phyloP scores from a whole-genome alignment of 2,329 filamentous ascomycete species.

The Hypomyces perniciosus region DNA sequence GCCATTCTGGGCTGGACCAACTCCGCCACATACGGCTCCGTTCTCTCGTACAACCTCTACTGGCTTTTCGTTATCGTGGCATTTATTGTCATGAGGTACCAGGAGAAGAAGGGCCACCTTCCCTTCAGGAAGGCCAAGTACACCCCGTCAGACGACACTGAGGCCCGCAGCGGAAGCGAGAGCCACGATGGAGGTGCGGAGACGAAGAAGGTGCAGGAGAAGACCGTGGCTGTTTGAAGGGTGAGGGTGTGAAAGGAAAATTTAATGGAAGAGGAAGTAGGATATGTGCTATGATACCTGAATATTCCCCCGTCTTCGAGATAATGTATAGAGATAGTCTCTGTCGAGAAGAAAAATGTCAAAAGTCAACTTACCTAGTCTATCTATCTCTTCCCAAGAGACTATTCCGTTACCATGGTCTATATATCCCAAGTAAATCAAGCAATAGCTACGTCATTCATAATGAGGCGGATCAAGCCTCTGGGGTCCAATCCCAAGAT shows the following conservation, averaged over 20 bases:
- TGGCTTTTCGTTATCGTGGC: slow-evolving; percentile 71
- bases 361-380: too few species aligned
- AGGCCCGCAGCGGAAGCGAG: slow-evolving; percentile 20
- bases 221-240: slow-evolving; percentile 18
- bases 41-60: slow-evolving; percentile 83
- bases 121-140: slow-evolving; percentile 37
- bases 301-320: not conserved
- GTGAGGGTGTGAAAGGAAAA: not conserved
- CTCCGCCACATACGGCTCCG: slow-evolving; percentile 79
- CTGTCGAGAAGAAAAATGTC: too few species aligned
- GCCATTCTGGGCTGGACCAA: slow-evolving; percentile 83
- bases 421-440: too few species aligned
- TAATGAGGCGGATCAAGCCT: slow-evolving; percentile 23
- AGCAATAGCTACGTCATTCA: too few species aligned
- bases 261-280: not conserved
- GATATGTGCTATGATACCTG: not conserved
- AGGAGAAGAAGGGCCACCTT: slow-evolving; percentile 51
- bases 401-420: too few species aligned
- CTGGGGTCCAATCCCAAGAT: slow-evolving; percentile 56
- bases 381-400: too few species aligned
- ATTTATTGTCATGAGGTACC: slow-evolving; percentile 60
- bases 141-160: slow-evolving; percentile 12
- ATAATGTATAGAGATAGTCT: not conserved
- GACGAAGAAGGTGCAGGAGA: slow-evolving; percentile 23
- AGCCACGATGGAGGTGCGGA: slow-evolving; percentile 20